A percentile compares a stretch with the other conserved stretches of the same genome.
phyloP scores from a whole-genome alignment of 306 rosid species.

The Carpinus fangiana region DNA sequence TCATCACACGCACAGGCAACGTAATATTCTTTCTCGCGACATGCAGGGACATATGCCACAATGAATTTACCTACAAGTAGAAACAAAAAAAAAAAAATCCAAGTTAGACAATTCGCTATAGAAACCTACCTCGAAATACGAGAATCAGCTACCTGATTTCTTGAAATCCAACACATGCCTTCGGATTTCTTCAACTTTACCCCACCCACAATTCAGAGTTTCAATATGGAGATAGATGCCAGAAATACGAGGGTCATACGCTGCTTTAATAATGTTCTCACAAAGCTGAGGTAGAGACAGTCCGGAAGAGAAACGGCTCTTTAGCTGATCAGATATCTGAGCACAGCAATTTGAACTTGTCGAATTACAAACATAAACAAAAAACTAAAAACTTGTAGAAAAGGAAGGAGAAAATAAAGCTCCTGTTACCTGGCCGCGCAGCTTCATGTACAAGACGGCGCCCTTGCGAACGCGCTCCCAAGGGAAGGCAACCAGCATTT shows the following conservation, averaged over 20 bases:
- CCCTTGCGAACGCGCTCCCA: conserved; percentile 84
- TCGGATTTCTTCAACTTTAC: conserved; percentile 89
- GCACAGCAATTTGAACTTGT: conserved; percentile 21
- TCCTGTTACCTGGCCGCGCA: conserved; percentile 65
- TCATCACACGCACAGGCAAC: conserved; percentile 95
- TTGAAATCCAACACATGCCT: conserved; percentile 76
- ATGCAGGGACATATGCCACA: conserved; percentile 82
- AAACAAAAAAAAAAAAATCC: conserved; percentile 5
- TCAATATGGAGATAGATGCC: conserved; percentile 84
- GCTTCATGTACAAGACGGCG: conserved; percentile 66
- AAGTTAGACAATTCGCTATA: background rate
- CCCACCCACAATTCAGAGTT: conserved; percentile 88
- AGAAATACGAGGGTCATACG: conserved; percentile 84
- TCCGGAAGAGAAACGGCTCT: conserved; percentile 67
- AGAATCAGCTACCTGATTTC: conserved; percentile 66
- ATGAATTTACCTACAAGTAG: conserved; percentile 68
- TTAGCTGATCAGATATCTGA: conserved; percentile 81
- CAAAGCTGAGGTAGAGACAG: conserved; percentile 84
- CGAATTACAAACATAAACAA: too few relatives aligned
- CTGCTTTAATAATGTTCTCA: conserved; percentile 85
- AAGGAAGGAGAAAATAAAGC: background rate
- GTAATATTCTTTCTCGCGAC: conserved; percentile 90
- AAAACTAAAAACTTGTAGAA: too few relatives aligned
- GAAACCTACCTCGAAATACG: too few relatives aligned
- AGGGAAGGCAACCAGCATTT: conserved; percentile 72